Conservation (phyloP, 1,284 basidiomycete species). For the Malassezia sp. region DNA sequence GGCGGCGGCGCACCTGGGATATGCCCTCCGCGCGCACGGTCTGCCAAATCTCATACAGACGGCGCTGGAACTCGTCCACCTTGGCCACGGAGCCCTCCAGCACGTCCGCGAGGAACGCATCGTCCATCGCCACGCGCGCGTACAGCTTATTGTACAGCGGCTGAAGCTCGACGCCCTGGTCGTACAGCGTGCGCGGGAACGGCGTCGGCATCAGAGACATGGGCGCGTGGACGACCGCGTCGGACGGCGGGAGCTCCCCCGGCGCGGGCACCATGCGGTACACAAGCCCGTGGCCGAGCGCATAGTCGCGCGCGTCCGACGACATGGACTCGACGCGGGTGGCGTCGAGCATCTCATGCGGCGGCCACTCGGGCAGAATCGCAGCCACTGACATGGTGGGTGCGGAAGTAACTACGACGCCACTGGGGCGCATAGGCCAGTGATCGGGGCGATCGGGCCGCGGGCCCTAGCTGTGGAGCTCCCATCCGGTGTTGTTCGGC, state of each 20-base stretch:
- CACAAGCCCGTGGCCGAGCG: conserved; percentile 70
- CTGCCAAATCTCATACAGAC: conserved; percentile 77
- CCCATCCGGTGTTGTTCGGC: conserved; percentile 11
- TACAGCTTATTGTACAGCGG: conserved; percentile 74
- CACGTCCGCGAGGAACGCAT: conserved; percentile 64
- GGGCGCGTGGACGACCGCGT: conserved; percentile 74
- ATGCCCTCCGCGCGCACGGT: conserved; percentile 47
- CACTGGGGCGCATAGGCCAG: not conserved
- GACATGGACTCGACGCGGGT: not conserved
- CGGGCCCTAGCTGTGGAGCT: conserved; percentile 1
- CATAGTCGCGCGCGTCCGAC: conserved; percentile 53
- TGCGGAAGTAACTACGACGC: not conserved
- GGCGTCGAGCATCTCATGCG: not conserved
- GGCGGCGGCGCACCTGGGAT: too few species aligned
- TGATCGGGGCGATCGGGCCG: not conserved
- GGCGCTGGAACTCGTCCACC: conserved; percentile 75
- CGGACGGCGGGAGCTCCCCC: conserved; percentile 48
- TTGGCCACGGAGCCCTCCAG: conserved; percentile 70
- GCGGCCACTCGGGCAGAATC: conserved; percentile 12
- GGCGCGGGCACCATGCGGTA: conserved; percentile 56
- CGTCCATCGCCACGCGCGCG: conserved; percentile 68
- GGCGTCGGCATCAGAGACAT: conserved; percentile 76
- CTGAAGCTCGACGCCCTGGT: conserved; percentile 61
- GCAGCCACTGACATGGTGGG: not conserved
- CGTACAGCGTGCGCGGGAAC: conserved; percentile 64